A percentile compares a stretch with the other conserved stretches of the same genome.
phyloP scores from a whole-genome alignment of 345 rosid species.

The Sisymbrium irio region DNA sequence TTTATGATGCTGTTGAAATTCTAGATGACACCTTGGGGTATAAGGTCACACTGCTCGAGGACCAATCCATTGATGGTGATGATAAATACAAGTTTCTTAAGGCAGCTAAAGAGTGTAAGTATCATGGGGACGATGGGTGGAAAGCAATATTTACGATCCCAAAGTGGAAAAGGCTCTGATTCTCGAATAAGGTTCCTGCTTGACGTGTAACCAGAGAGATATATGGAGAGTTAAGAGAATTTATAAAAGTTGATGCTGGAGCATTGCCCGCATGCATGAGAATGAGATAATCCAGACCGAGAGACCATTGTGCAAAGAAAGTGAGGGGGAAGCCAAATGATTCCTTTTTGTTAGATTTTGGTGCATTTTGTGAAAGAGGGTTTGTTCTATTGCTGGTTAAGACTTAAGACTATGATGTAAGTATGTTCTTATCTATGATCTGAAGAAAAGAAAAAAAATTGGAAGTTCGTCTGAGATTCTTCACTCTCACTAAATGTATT shows the following conservation, averaged over 20 bases:
- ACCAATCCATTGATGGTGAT: not conserved
- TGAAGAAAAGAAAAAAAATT: no score
- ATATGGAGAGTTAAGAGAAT: constrained; percentile 29
- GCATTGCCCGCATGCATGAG: no score
- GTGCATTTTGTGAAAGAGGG: not conserved
- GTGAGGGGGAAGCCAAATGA: no score
- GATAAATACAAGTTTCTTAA: no score
- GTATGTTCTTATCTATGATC: not conserved
- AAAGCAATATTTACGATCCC: constrained; percentile 37
- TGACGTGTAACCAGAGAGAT: constrained; percentile 52
- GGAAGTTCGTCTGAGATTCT: no score
- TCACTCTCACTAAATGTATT: no score
- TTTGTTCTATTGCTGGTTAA: not conserved
- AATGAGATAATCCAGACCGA: no score
- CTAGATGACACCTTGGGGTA: constrained; percentile 26
- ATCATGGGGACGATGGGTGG: not conserved
- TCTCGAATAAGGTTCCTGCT: constrained; percentile 67
- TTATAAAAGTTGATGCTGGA: constrained; percentile 14
- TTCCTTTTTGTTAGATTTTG: not conserved
- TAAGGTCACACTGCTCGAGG: constrained; percentile 46
- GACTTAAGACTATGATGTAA: not conserved
- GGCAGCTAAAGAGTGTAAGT: not conserved
- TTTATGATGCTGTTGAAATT: constrained; percentile 29
- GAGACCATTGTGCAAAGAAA: no score
- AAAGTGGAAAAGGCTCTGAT: constrained; percentile 49